These are phyloP conservation scores for Penicillium tannophilum DNA, from an alignment of 495 filamentous ascomycete species.

Conservation along the genomic window DNA sequence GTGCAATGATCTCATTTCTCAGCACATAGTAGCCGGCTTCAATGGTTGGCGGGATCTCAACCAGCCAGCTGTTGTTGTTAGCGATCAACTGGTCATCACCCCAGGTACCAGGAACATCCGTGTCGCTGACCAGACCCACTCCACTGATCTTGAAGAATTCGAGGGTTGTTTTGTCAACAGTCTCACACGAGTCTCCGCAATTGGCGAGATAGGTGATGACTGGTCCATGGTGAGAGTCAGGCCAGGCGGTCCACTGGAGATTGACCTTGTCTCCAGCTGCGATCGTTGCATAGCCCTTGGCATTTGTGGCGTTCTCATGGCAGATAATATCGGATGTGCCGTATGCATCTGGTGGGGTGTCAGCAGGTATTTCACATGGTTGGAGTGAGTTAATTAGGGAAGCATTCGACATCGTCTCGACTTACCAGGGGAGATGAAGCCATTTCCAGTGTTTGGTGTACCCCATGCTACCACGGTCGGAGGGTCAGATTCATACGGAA, in stretches of 20 bases:
- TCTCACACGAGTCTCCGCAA: slow-evolving; percentile 62
- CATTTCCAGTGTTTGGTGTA: slow-evolving; percentile 57
- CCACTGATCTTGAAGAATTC: slow-evolving; percentile 76
- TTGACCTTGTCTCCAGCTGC: slow-evolving; percentile 55
- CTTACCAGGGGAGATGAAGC: slow-evolving; percentile 53
- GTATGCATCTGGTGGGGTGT: slow-evolving; percentile 40
- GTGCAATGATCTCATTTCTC: slow-evolving; percentile 75
- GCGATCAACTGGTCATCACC: slow-evolving; percentile 63
- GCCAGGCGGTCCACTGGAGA: slow-evolving; percentile 69
- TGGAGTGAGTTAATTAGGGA: background rate
- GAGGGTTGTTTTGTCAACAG: slow-evolving; percentile 60
- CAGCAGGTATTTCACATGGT: slow-evolving; percentile 20
- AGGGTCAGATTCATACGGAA: slow-evolving; percentile 39
- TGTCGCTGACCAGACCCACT: slow-evolving; percentile 56
- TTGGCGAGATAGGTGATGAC: slow-evolving; percentile 73
- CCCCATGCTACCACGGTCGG: slow-evolving; percentile 58
- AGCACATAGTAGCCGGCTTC: slow-evolving; percentile 74
- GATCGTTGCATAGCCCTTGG: slow-evolving; percentile 52
- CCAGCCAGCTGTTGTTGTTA: slow-evolving; percentile 64
- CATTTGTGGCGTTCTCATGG: slow-evolving; percentile 58
- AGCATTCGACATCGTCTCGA: background rate
- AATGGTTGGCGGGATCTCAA: slow-evolving; percentile 65
- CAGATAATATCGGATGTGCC: slow-evolving; percentile 65
- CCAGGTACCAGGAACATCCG: slow-evolving; percentile 58
- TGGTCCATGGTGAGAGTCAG: slow-evolving; percentile 65